A percentile compares a stretch with the other conserved stretches of the same genome.
Conservation (phyloP, 2,329 filamentous ascomycete genomes). For the Cercospora beticola region DNA sequence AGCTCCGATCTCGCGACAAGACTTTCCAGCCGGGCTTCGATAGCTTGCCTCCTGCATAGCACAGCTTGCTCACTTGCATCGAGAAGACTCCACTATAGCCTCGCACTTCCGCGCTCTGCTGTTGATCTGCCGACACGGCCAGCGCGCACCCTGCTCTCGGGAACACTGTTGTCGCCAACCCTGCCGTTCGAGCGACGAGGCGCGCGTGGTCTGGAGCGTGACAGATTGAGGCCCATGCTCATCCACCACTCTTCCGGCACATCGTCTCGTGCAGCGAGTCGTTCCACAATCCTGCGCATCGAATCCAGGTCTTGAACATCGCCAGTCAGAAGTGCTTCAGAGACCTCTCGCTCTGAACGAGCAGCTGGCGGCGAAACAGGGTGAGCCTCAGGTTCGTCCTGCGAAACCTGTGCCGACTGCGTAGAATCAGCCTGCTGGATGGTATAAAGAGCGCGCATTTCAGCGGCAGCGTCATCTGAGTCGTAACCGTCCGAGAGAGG, state of each 20-base stretch:
- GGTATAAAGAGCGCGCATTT: constrained; percentile 14
- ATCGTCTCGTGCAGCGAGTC: constrained; percentile 68
- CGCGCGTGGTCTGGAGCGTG: constrained; percentile 26
- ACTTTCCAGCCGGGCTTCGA: background rate
- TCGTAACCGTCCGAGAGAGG: constrained; percentile 1
- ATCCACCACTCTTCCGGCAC: constrained; percentile 82
- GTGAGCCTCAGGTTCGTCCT: constrained; percentile 29
- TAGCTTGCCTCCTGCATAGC: background rate
- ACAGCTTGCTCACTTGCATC: background rate
- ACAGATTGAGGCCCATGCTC: constrained; percentile 43
- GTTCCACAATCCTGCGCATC: constrained; percentile 71
- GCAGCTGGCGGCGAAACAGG: constrained; percentile 32
- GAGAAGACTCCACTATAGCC: constrained; percentile 5
- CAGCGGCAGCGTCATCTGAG: constrained; percentile 2
- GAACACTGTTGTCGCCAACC: constrained; percentile 5
- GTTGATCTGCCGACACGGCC: background rate
- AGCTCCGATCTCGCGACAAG: background rate
- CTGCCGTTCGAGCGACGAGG: constrained; percentile 2
- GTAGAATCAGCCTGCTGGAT: constrained; percentile 16
- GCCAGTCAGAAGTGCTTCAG: constrained; percentile 28
- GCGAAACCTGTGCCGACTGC: constrained; percentile 22
- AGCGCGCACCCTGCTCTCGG: background rate
- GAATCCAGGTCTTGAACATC: constrained; percentile 52
- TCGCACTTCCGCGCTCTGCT: constrained; percentile 11
- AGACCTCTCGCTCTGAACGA: constrained; percentile 26